These are phyloP conservation scores for Trametes versicolor DNA, from an alignment of 1,284 basidiomycete species.

Conservation along the genomic window DNA sequence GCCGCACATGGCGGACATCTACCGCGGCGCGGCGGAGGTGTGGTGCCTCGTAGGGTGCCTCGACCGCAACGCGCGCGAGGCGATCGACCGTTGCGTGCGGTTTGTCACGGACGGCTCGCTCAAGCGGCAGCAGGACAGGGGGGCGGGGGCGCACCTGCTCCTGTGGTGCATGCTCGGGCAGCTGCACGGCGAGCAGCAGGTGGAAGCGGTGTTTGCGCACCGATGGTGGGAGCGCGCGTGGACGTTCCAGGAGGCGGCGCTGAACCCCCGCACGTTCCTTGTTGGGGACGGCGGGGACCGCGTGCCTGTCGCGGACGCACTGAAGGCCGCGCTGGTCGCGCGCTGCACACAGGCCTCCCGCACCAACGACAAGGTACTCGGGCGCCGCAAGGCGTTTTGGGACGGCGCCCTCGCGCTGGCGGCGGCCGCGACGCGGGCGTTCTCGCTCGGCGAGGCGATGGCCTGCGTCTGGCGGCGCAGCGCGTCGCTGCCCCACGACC, in stretches of 20 bases:
- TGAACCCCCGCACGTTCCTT: background rate
- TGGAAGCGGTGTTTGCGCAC: background rate
- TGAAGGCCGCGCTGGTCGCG: background rate
- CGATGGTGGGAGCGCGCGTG: constrained; percentile 12
- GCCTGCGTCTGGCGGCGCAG: constrained; percentile 8
- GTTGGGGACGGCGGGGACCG: background rate
- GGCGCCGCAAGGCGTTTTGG: background rate
- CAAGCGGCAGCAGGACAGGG: too few relatives aligned
- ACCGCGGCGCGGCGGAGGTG: background rate
- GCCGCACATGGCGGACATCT: background rate
- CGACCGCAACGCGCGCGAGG: too few relatives aligned
- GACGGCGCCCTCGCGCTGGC: background rate
- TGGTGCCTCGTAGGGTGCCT: background rate
- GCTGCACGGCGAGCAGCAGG: too few relatives aligned
- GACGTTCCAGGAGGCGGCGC: constrained; percentile 8
- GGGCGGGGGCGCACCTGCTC: too few relatives aligned
- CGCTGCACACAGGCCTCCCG: background rate
- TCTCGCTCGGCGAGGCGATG: background rate
- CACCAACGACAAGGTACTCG: background rate
- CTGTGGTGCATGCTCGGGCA: too few relatives aligned
- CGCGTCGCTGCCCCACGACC: background rate
- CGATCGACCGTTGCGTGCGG: too few relatives aligned
- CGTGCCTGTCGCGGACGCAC: background rate
- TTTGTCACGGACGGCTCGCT: too few relatives aligned
- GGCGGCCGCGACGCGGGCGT: too few relatives aligned